Base-by-base conservation (phyloP, 2,329 filamentous ascomycete species). In the Xylariaceae sp. region DNA sequence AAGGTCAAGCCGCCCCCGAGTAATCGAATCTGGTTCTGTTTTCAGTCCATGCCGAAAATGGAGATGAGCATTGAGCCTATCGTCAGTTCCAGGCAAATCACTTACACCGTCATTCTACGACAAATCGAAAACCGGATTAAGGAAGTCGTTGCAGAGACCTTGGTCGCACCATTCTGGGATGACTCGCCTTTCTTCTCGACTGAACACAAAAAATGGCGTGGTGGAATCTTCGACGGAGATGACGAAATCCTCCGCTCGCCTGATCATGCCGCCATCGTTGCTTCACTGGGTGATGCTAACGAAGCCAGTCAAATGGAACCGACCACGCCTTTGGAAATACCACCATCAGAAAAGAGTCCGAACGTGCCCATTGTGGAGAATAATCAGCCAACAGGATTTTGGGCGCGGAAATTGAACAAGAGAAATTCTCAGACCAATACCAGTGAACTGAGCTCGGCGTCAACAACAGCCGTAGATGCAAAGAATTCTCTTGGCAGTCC, bases 41-140 rank as follows among this genome's bases (percentile, higher is more conserved):
- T 99, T 71, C 90, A 95, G 71, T 86, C 86, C n/a, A 90, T 92
- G 81, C 94, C 94, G 15, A 92, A 93, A 70, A 88, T 99, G 77
- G 92, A 96, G 62, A 87, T 97, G 80, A 85, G 85, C n/a, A 90
- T 97, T 49, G 92, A 97, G 72, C 94, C 94, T 2, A 92, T 99
- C 66, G 92, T 99, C 54, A 96, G 92, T 76, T 89, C 92, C 11
- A 86, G 93, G 59, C 93, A 97, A 72, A 96, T 99, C 65, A 97
- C 94, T 0, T 97, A 96, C 73, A 90, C 88, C 1, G 83, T 96
- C 60, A 94, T 99, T 57, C 81, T 97, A 10, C 86, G 92, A 53
- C 90, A 95, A 62, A 97, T 99, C 60, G 94, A 99, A 74, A 96
- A 89, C 69, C 84, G 92, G 53, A 97, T 99, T 72, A 89, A 95